phyloP scores from a whole-genome alignment of 1,284 basidiomycete species.

The Boletus sp. region DNA sequence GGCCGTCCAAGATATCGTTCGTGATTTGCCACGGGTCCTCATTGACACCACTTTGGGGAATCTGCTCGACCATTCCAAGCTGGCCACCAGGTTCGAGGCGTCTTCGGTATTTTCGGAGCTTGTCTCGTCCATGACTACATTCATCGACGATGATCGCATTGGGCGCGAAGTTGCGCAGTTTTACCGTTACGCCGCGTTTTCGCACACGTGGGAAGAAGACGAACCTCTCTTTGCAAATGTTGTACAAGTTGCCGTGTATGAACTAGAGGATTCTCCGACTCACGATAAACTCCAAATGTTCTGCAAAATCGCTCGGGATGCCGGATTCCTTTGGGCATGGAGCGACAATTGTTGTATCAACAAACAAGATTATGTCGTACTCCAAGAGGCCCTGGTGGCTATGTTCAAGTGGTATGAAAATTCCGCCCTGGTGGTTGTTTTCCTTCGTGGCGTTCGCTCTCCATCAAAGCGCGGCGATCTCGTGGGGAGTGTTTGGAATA shows the following conservation, averaged over 20 bases:
- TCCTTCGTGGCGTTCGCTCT: slow-evolving; percentile 3
- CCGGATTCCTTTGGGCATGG: not conserved
- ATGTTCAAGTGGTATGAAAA: slow-evolving; percentile 8
- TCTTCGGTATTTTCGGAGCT: not conserved
- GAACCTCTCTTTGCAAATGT: not conserved
- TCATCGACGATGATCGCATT: not conserved
- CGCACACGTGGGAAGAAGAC: not conserved
- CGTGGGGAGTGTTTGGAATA: not conserved
- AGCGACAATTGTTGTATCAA: not conserved
- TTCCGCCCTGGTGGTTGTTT: not conserved
- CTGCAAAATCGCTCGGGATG: not conserved
- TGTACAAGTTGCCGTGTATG: not conserved
- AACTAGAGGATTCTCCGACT: not conserved
- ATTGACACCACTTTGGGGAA: not conserved
- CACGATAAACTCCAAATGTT: not conserved
- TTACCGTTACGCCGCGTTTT: slow-evolving; percentile 1
- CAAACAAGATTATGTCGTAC: not conserved
- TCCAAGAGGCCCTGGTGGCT: slow-evolving; percentile 3
- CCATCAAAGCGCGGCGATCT: slow-evolving; percentile 3
- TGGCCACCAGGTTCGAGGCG: not conserved
- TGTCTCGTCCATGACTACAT: not conserved
- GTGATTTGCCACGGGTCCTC: not conserved
- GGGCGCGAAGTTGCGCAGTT: not conserved
- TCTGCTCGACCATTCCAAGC: not conserved
- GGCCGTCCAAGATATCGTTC: not conserved